A percentile compares a stretch with the other conserved stretches of the same genome.
Evolutionary conservation across 371 early-diverging fungal genomes (phyloP).

Genomic region (Saksenaea vasiformis): DNA sequence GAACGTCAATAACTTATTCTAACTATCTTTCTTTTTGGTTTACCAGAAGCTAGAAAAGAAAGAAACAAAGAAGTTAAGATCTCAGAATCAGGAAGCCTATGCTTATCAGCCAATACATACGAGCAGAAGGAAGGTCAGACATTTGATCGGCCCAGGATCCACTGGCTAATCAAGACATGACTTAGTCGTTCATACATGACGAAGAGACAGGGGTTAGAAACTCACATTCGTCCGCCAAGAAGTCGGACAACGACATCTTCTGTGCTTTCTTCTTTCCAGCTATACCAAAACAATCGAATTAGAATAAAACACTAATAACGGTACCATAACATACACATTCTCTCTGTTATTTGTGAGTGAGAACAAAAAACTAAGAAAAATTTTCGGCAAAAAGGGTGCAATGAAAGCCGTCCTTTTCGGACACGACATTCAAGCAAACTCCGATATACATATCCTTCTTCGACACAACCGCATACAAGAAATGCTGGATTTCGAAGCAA

Average conservation of each 20-base stretch:
- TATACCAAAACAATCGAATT: conserved; percentile 9
- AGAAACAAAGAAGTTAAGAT: not conserved
- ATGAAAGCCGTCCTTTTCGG: not conserved
- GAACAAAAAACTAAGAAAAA: conserved; percentile 3
- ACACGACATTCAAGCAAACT: too few species aligned
- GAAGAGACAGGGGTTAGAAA: conserved; percentile 15
- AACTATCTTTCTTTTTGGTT: conserved; percentile 13
- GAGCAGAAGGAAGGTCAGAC: conserved; percentile 85
- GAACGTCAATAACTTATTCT: not conserved
- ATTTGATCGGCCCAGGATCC: conserved; percentile 94
- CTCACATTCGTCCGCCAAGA: conserved; percentile 74
- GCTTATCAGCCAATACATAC: conserved; percentile 53
- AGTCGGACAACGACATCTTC: conserved; percentile 80
- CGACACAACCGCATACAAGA: too few species aligned
- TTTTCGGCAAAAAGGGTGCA: too few species aligned
- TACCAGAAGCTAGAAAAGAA: conserved; percentile 38
- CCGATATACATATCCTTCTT: too few species aligned
- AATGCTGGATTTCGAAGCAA: too few species aligned
- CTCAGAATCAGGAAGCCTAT: conserved; percentile 7
- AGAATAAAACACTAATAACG: not conserved
- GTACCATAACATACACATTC: conserved; percentile 12
- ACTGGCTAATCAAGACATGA: conserved; percentile 37
- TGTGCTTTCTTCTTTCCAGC: conserved; percentile 74
- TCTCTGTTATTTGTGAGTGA: conserved; percentile 6
- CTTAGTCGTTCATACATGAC: not conserved